Percentiles rank a stretch among this genome's conserved stretches.
phyloP scores from a whole-genome alignment of 2,329 filamentous ascomycete genomes.

The Diaporthe sp. region DNA sequence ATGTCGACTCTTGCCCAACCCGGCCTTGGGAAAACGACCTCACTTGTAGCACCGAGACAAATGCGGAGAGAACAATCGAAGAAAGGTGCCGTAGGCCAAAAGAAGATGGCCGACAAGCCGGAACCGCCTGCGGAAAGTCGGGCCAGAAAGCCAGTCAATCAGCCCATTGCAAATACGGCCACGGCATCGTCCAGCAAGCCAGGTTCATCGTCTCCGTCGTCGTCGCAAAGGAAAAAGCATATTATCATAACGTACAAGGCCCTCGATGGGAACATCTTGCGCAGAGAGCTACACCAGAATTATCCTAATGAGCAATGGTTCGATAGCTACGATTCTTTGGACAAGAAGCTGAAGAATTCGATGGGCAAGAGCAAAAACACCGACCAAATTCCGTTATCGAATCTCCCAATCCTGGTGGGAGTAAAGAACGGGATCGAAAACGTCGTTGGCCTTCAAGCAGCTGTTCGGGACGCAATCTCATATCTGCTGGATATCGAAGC shows the following conservation, averaged over 20 bases:
- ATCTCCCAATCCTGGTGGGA: neutral
- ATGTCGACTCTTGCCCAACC: neutral
- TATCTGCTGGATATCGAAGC: slow-evolving; percentile 13
- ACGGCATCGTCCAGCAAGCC: neutral
- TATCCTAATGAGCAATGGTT: neutral
- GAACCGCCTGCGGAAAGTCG: too few species aligned
- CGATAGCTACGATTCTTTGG: neutral
- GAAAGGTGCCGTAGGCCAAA: too few species aligned
- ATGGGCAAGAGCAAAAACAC: neutral
- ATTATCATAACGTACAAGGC: too few species aligned
- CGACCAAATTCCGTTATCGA: accelerated
- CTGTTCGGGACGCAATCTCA: neutral
- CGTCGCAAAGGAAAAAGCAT: too few species aligned
- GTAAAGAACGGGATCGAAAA: neutral
- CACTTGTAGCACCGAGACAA: neutral
- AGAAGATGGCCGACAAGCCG: too few species aligned
- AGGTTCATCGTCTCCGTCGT: neutral
- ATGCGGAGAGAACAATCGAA: neutral
- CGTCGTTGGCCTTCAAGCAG: neutral
- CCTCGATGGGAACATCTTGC: neutral
- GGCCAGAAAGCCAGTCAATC: neutral
- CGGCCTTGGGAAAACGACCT: neutral
- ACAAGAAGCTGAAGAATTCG: neutral
- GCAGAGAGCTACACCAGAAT: neutral
- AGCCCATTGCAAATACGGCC: neutral